Evolutionary conservation across 2,329 filamentous ascomycete genomes (phyloP), one percentile per base, ranked within the genome.

Genomic region (Fusarium clavum): DNA sequence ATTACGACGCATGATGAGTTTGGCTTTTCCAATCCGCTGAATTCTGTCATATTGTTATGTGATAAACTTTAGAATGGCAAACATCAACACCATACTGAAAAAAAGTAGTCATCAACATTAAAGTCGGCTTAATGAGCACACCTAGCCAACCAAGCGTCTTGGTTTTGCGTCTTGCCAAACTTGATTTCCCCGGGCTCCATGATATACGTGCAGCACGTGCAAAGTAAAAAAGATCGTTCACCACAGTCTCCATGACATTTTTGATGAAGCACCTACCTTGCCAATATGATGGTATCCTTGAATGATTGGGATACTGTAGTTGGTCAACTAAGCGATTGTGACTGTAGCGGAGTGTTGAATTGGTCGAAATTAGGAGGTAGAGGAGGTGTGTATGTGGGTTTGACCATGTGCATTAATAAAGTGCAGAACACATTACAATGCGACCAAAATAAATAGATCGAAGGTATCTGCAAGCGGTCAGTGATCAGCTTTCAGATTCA

Each of bases 361-460:
- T 45, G n/a, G 27, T 46, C 29, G 14, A 54, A 55, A 57, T n/a
- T 16, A 29, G 44, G 27, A 49, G 47, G 29, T 24, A n/a, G n/a
- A 57, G 46, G 14, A 61, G 18, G 56, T 53, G 53, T 24, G 53
- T 47, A 38, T 25, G 32, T 43, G 54, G 34, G 27, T 47, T 40
- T 40, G 46, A 48, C 46, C 45, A 61, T 61, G 40, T 44, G 63
- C 48, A 66, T 66, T 46, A 61, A 66, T 67, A 25, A 61, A 61
- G 32, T 34, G 55, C 29, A 54, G 38, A 54, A 66, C 27, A 61
- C 55, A 61, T 27, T 38, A 24, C 61, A 49, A 61, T 61, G 62
- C 48, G 40, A 66, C 61, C 55, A 55, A 52, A 25, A 30, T 30
- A 25, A 27, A 27, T 29, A 41, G 25, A 47, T 47, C 10, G 22